A percentile compares a stretch with the other conserved stretches of the same genome.
These are phyloP conservation scores for Leccinum subgranulosum DNA, from an alignment of 768 basidiomycete species.

Conservation along the genomic window DNA sequence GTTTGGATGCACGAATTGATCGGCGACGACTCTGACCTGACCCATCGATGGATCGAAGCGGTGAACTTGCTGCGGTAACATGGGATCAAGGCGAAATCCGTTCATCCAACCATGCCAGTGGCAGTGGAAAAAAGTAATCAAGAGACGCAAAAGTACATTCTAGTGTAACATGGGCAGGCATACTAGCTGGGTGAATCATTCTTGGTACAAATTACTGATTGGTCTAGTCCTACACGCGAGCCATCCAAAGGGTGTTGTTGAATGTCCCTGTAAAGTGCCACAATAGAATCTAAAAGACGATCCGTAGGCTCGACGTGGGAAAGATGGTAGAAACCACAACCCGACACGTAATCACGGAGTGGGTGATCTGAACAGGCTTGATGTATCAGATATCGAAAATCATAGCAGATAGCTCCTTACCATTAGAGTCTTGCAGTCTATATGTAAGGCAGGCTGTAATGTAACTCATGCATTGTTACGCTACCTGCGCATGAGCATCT, in stretches of 20 bases:
- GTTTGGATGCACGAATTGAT: constrained; percentile 32
- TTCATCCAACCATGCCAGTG: constrained; percentile 23
- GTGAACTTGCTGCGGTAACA: constrained; percentile 32
- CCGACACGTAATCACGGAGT: background rate
- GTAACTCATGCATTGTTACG: background rate
- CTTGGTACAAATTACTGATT: no score
- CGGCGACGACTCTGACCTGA: constrained; percentile 12
- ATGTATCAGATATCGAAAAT: no score
- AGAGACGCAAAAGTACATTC: no score
- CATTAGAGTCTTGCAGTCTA: background rate
- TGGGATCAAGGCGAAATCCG: constrained; percentile 61
- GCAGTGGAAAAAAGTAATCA: no score
- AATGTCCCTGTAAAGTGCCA: background rate
- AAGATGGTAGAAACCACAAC: background rate
- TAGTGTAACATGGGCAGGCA: no score
- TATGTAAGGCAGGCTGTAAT: background rate
- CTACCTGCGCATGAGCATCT: background rate
- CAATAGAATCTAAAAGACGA: background rate
- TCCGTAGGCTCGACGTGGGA: background rate
- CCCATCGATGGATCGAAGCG: constrained; percentile 52
- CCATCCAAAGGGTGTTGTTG: background rate
- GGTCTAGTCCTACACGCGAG: no score
- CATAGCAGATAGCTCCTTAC: background rate
- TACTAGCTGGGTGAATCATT: no score
- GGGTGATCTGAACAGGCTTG: background rate